Percentiles rank a stretch among this genome's conserved stretches.
Conservation (phyloP, 371 early-diverging fungal species). For the Mycotypha africana region DNA sequence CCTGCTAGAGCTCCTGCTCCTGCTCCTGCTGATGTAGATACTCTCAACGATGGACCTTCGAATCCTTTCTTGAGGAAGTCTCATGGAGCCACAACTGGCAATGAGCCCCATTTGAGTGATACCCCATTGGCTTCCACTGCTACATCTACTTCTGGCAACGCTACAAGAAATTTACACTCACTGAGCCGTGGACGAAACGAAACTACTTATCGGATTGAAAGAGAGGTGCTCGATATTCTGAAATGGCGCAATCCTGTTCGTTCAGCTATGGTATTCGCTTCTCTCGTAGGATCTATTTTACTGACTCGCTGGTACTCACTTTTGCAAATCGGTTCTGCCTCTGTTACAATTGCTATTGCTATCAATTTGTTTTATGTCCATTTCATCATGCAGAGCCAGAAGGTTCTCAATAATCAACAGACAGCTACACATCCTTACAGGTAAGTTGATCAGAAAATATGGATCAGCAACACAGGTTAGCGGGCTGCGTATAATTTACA, state of each 20-base stretch:
- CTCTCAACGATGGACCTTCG: too few relatives aligned
- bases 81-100: neutral
- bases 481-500: neutral
- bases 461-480: too few relatives aligned
- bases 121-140: conserved; percentile 1
- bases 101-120: neutral
- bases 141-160: too few relatives aligned
- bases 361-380: conserved; percentile 39
- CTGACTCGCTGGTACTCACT: conserved; percentile 36
- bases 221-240: conserved; percentile 17
- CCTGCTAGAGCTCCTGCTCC: neutral
- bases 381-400: conserved; percentile 26
- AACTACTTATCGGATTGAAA: conserved; percentile 33
- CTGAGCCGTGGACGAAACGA: conserved; percentile 22
- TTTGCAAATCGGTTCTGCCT: conserved; percentile 27
- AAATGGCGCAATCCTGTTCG: conserved; percentile 39
- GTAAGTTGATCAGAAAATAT: conserved; percentile 10
- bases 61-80: too few relatives aligned
- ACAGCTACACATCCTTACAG: conserved; percentile 26
- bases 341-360: conserved; percentile 29
- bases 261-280: conserved; percentile 20
- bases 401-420: conserved; percentile 20
- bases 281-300: conserved; percentile 21
- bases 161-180: neutral
- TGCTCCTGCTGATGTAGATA: neutral